Evolutionary conservation across 768 basidiomycete species (phyloP).

Genomic region (Russula abietina): DNA sequence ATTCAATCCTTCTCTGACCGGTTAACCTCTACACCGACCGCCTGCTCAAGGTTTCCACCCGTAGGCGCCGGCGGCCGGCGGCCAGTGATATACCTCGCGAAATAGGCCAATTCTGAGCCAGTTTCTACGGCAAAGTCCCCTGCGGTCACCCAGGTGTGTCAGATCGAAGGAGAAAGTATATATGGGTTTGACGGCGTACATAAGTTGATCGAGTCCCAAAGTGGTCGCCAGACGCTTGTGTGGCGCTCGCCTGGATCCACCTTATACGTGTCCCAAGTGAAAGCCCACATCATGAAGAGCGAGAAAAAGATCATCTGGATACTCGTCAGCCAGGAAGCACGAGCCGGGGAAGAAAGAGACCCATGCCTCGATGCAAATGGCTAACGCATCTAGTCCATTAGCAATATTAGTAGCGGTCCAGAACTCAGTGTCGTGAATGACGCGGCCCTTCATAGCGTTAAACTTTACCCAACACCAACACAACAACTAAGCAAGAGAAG

Average conservation of each 20-base stretch:
- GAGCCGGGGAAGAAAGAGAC: neutral
- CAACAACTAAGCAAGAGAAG: neutral
- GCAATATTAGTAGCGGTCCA: constrained; percentile 85
- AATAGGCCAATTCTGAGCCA: too few relatives aligned
- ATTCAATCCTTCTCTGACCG: too few relatives aligned
- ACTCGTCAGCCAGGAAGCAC: too few relatives aligned
- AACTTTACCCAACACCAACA: constrained; percentile 42
- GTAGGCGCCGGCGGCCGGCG: too few relatives aligned
- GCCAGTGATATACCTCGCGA: too few relatives aligned
- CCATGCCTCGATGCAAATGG: constrained; percentile 77
- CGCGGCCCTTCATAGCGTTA: constrained; percentile 53
- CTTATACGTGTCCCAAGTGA: constrained; percentile 60
- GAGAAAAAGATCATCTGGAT: constrained; percentile 79
- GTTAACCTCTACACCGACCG: too few relatives aligned
- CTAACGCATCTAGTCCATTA: constrained; percentile 75
- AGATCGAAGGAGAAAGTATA: neutral
- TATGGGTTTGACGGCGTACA: constrained; percentile 24
- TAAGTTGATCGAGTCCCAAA: too few relatives aligned
- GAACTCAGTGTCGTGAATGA: constrained; percentile 72
- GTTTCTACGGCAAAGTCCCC: too few relatives aligned
- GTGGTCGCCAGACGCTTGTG: too few relatives aligned
- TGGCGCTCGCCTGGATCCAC: constrained; percentile 34
- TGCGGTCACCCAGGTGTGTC: too few relatives aligned
- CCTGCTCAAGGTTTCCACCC: too few relatives aligned
- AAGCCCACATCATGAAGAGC: constrained; percentile 77